phyloP scores from a whole-genome alignment of 441 rosid genomes.

The Mallotus japonicus region DNA sequence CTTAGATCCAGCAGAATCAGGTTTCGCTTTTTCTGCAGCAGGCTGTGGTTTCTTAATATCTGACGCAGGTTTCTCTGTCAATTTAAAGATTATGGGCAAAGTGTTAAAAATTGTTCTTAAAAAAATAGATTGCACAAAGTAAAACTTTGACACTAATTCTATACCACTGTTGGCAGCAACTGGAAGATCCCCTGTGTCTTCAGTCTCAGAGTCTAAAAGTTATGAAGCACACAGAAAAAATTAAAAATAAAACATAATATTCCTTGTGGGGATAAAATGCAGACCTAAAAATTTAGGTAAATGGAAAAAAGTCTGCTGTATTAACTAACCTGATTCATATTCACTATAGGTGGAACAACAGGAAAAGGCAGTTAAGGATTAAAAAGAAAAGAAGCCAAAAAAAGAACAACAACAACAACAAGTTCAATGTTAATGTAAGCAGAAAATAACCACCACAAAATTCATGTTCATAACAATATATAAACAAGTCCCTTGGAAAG shows the following conservation, averaged over 20 bases:
- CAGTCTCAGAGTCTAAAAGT: slow-evolving; percentile 29
- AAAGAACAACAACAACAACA: slow-evolving; percentile 5
- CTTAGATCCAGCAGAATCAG: slow-evolving; percentile 29
- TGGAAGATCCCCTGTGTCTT: slow-evolving; percentile 21
- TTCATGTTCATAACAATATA: background rate
- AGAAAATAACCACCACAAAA: background rate
- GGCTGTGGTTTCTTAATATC: slow-evolving; percentile 19
- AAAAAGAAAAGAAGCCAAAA: slow-evolving; percentile 19
- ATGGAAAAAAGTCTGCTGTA: background rate
- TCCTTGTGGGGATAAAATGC: background rate
- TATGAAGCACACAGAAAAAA: background rate
- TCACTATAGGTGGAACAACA: slow-evolving; percentile 22
- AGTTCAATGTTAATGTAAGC: background rate
- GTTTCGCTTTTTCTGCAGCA: slow-evolving; percentile 14
- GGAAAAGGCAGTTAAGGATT: slow-evolving; percentile 42
- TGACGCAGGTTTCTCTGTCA: slow-evolving; percentile 26
- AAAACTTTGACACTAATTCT: background rate
- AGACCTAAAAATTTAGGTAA: background rate
- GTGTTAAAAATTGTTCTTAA: background rate
- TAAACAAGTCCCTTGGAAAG: slow-evolving; percentile 26
- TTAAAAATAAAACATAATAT: no score
- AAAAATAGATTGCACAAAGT: background rate
- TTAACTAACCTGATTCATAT: slow-evolving; percentile 35
- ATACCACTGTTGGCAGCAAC: slow-evolving; percentile 31
- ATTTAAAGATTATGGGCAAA: background rate